Evolutionary conservation across 2,329 filamentous ascomycete species (phyloP).

Genomic region (Anisogramma anomala): DNA sequence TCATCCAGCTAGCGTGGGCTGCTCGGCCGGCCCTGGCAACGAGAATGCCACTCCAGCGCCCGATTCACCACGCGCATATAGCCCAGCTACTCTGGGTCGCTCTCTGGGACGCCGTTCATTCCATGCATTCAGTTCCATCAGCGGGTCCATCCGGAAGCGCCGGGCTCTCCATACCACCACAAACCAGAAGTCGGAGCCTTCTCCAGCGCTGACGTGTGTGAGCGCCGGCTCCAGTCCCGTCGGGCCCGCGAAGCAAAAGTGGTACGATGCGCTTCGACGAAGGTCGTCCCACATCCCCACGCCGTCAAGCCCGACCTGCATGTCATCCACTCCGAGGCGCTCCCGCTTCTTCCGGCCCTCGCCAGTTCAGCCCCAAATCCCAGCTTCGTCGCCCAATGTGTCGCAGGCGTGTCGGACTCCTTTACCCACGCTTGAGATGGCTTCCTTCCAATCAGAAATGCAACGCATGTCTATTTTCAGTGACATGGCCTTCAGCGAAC

Average conservation of each 20-base stretch:
- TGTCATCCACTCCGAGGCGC: slow-evolving; percentile 2
- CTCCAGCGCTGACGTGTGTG: not conserved
- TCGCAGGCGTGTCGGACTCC: not conserved
- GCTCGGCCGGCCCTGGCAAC: slow-evolving; percentile 5
- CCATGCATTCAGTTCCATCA: slow-evolving; percentile 9
- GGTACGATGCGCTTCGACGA: slow-evolving; percentile 9
- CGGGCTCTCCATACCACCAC: slow-evolving; percentile 5
- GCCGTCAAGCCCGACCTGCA: slow-evolving; percentile 1
- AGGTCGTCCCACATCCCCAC: slow-evolving; percentile 8
- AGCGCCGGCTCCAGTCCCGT: slow-evolving; percentile 3
- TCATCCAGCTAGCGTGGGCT: slow-evolving; percentile 2
- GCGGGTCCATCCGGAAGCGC: not conserved
- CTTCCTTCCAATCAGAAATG: slow-evolving; percentile 6
- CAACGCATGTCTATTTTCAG: slow-evolving; percentile 1
- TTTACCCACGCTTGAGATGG: slow-evolving; percentile 7
- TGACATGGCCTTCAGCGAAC: not conserved
- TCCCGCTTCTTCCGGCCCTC: not conserved
- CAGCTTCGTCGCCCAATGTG: not conserved
- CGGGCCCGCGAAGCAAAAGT: slow-evolving; percentile 7
- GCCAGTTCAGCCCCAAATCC: not conserved
- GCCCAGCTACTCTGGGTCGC: slow-evolving; percentile 3
- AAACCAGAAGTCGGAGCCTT: not conserved
- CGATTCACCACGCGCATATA: not conserved
- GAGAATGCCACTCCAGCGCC: slow-evolving; percentile 7
- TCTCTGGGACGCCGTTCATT: slow-evolving; percentile 6